Evolutionary conservation across 495 filamentous ascomycete species (phyloP).

Genomic region (Lasiosphaeriaceae sp.): DNA sequence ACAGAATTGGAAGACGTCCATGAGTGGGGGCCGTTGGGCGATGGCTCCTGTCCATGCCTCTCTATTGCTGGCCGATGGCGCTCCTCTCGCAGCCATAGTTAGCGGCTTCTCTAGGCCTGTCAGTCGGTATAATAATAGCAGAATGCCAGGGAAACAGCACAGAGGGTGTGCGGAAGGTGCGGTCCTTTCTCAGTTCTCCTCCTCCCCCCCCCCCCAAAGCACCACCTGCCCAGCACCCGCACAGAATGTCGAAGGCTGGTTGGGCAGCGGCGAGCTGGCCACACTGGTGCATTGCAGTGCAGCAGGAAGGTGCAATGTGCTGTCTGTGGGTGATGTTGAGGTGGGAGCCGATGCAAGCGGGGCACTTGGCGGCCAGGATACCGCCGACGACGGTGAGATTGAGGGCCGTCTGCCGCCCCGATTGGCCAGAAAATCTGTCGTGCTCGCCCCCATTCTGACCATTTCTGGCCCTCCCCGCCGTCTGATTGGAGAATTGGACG

Average conservation of each 20-base stretch:
- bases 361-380: constrained; percentile 1
- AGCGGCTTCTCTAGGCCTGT: constrained; percentile 5
- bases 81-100: not conserved
- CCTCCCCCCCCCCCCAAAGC: constrained; percentile 2
- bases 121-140: constrained; percentile 37
- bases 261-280: constrained; percentile 29
- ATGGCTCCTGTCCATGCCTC: not conserved
- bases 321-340: constrained; percentile 4
- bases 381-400: constrained; percentile 9
- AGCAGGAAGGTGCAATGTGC: constrained; percentile 5
- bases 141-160: constrained; percentile 19
- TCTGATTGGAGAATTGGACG: constrained; percentile 21
- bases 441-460: constrained; percentile 15
- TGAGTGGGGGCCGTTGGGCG: not conserved
- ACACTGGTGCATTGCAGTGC: constrained; percentile 12
- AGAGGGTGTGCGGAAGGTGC: constrained; percentile 11
- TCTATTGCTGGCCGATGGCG: not conserved
- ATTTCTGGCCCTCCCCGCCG: constrained; percentile 7
- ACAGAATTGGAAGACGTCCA: not conserved
- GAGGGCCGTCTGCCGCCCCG: constrained; percentile 11
- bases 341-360: constrained; percentile 10
- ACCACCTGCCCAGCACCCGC: constrained; percentile 12
- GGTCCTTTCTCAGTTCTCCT: not conserved
- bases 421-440: constrained; percentile 34
- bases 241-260: constrained; percentile 37